Evolutionary conservation across 495 filamentous ascomycete species (phyloP).

Genomic region (Neurospora hispaniola): DNA sequence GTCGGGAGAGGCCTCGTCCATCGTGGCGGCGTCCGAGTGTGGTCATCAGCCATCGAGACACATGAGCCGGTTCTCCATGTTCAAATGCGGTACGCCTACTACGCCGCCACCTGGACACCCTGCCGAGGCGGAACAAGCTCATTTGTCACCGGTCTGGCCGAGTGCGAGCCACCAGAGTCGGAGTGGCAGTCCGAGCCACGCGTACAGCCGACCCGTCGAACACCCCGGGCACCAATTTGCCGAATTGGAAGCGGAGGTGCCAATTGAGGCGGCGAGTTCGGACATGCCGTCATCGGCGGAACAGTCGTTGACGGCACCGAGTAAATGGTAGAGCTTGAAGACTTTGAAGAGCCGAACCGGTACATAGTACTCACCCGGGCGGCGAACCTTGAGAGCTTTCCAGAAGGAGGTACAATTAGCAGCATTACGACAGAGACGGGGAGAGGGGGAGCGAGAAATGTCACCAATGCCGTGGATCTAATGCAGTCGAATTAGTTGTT

Average conservation of each 20-base stretch:
- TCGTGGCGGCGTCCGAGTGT: not conserved
- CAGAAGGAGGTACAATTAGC: not conserved
- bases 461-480: not conserved
- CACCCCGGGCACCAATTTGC: not conserved
- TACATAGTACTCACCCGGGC: too few species aligned
- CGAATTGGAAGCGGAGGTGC: slow-evolving; percentile 9
- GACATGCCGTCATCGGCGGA: not conserved
- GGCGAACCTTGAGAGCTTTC: not conserved
- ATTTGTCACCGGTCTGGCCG: not conserved
- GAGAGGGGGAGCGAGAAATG: not conserved
- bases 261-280: slow-evolving; percentile 2
- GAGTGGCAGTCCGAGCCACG: not conserved
- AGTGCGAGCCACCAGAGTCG: not conserved
- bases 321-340: not conserved
- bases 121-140: not conserved
- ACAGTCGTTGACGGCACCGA: not conserved
- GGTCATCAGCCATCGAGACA: not conserved
- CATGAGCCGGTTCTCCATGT: not conserved
- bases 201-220: not conserved
- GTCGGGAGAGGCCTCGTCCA: slow-evolving; percentile 6
- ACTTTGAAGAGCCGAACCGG: not conserved
- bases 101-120: not conserved
- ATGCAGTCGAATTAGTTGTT: not conserved
- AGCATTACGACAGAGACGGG: not conserved
- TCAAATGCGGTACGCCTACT: not conserved